Conservation (phyloP, 306 rosid species). For the Comarum palustre region DNA sequence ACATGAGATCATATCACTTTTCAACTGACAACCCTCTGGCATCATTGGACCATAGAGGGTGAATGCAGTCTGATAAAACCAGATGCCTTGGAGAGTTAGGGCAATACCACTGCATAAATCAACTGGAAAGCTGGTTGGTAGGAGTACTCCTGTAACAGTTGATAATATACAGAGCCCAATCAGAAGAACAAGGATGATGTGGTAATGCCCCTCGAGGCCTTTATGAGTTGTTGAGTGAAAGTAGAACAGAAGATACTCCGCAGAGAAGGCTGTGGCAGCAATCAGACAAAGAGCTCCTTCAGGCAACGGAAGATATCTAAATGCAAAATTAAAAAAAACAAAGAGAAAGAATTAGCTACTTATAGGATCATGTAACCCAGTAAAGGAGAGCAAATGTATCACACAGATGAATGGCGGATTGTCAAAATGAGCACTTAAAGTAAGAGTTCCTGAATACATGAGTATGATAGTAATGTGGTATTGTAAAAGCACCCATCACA, state of each 20-base stretch:
- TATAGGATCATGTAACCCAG: neutral
- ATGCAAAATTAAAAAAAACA: neutral
- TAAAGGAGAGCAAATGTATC: neutral
- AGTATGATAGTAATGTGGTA: neutral
- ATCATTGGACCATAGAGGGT: constrained; percentile 91
- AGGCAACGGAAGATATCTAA: constrained; percentile 67
- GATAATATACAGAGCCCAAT: constrained; percentile 73
- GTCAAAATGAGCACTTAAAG: neutral
- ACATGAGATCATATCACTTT: constrained; percentile 44
- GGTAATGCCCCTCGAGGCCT: constrained; percentile 92
- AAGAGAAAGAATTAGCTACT: constrained; percentile 19
- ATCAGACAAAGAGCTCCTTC: constrained; percentile 77
- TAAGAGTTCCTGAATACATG: neutral
- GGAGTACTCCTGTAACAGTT: constrained; percentile 57
- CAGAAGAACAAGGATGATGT: constrained; percentile 68
- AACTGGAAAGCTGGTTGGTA: constrained; percentile 77
- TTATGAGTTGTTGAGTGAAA: constrained; percentile 90
- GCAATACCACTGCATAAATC: constrained; percentile 71
- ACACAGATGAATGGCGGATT: neutral
- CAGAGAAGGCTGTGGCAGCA: constrained; percentile 75
- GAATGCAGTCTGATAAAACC: constrained; percentile 98
- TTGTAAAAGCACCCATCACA: neutral
- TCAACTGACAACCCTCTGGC: constrained; percentile 76
- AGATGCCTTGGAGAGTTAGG: constrained; percentile 83
- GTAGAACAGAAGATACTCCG: constrained; percentile 83